Evolutionary conservation across 2,329 filamentous ascomycete species (phyloP).

Genomic region (Aspergillus fumigatiaffinis): DNA sequence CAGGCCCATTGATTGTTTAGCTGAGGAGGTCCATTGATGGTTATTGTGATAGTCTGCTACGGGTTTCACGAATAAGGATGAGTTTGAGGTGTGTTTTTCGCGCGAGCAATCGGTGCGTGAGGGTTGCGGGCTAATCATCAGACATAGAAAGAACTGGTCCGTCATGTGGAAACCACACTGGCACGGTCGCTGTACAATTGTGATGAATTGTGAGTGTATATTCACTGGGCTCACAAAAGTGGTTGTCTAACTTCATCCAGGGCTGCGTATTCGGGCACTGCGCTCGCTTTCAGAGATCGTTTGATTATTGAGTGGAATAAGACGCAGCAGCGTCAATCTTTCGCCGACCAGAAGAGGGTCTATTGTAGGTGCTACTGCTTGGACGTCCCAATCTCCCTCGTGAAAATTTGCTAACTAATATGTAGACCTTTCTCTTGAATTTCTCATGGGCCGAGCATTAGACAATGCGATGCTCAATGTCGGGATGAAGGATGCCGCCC

Average conservation of each 20-base stretch:
- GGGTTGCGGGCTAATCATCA: slow-evolving; percentile 2
- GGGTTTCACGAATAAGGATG: slow-evolving; percentile 73
- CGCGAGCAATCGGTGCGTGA: not conserved
- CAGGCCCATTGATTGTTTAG: not conserved
- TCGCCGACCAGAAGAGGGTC: slow-evolving; percentile 82
- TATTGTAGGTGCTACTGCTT: slow-evolving; percentile 60
- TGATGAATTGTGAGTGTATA: slow-evolving; percentile 63
- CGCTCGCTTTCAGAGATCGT: slow-evolving; percentile 86
- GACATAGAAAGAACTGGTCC: slow-evolving; percentile 71
- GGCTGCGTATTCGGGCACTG: slow-evolving; percentile 86
- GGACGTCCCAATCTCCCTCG: not conserved
- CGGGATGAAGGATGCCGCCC: slow-evolving; percentile 78
- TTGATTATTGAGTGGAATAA: slow-evolving; percentile 96
- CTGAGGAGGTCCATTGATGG: not conserved
- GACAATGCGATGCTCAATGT: slow-evolving; percentile 99
- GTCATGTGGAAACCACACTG: slow-evolving; percentile 93
- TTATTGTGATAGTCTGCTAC: slow-evolving; percentile 50
- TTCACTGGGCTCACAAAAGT: not conserved
- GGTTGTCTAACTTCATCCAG: slow-evolving; percentile 30
- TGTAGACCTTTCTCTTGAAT: slow-evolving; percentile 84
- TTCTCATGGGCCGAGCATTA: slow-evolving; percentile 91
- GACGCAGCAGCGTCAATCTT: slow-evolving; percentile 94
- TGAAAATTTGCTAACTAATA: not conserved
- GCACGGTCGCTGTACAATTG: slow-evolving; percentile 98
- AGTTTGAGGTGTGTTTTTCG: slow-evolving; percentile 57